Percentiles rank a stretch among this genome's conserved stretches.
Evolutionary conservation across 2,329 filamentous ascomycete species (phyloP).

Genomic region (Phyllosticta citribraziliensis): DNA sequence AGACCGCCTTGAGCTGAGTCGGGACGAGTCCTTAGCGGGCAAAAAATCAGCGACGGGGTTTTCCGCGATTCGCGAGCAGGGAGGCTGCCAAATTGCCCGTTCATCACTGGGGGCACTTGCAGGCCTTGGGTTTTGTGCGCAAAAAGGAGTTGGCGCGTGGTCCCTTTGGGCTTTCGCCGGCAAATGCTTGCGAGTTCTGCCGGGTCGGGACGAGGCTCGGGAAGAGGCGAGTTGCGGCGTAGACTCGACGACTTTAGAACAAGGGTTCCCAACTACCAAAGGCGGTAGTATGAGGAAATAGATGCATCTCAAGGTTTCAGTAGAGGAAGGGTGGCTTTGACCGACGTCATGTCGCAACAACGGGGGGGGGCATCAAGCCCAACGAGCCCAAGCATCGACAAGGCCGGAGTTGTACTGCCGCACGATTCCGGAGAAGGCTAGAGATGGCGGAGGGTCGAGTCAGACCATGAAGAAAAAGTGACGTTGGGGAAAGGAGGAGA

Average conservation of each 20-base stretch:
- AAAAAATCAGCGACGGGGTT: neutral
- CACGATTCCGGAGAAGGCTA: neutral
- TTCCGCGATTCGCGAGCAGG: neutral
- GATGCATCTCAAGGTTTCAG: neutral
- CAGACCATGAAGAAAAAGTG: neutral
- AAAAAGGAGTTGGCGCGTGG: neutral
- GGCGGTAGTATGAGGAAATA: neutral
- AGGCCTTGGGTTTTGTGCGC: neutral
- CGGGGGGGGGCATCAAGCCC: neutral
- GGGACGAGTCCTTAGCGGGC: neutral
- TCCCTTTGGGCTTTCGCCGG: neutral
- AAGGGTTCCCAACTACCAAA: neutral
- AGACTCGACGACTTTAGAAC: neutral
- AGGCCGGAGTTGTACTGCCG: neutral
- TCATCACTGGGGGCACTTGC: neutral
- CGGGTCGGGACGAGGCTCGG: neutral
- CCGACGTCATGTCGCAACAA: neutral
- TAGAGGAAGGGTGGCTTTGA: neutral
- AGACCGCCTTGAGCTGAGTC: neutral
- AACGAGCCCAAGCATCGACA: neutral
- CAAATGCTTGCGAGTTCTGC: neutral
- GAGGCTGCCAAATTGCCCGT: neutral
- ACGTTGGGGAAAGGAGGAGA: conserved; percentile 1
- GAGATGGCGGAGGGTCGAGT: neutral
- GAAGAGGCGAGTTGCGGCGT: neutral